These are phyloP conservation scores for Vitis rotundifolia DNA, from an alignment of 164 flowering plant genomes.

Conservation along the genomic window DNA sequence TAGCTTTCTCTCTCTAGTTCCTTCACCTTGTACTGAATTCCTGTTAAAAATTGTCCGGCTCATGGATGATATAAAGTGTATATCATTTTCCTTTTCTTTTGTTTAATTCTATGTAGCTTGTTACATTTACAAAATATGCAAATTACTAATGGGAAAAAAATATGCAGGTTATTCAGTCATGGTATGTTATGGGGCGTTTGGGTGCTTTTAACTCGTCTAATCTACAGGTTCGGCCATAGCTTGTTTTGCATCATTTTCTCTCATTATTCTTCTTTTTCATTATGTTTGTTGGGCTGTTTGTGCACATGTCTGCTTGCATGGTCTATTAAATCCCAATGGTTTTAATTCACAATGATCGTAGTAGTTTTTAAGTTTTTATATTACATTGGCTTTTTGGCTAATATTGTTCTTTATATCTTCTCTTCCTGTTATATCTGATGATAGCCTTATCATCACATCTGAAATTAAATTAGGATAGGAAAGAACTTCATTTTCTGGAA, in stretches of 20 bases:
- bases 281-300: no score
- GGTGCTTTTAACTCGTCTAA: constrained; percentile 88
- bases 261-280: no score
- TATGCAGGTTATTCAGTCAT: constrained; percentile 83
- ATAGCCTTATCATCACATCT: no score
- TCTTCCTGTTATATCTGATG: no score
- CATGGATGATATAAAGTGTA: not conserved
- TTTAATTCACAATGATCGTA: no score
- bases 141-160: not conserved
- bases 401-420: no score
- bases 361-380: no score
- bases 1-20: not conserved
- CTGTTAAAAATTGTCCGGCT: not conserved
- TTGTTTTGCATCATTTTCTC: not conserved
- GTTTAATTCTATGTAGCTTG: not conserved
- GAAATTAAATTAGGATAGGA: no score
- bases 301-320: no score
- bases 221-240: constrained; percentile 59
- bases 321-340: no score
- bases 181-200: constrained; percentile 94
- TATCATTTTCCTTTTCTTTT: not conserved
- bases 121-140: not conserved
- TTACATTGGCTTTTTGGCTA: no score
- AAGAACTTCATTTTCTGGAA: no score
- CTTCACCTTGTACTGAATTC: not conserved